These are phyloP conservation scores for Penstemon davidsonii DNA, from an alignment of 257 asterid species.

Conservation along the genomic window DNA sequence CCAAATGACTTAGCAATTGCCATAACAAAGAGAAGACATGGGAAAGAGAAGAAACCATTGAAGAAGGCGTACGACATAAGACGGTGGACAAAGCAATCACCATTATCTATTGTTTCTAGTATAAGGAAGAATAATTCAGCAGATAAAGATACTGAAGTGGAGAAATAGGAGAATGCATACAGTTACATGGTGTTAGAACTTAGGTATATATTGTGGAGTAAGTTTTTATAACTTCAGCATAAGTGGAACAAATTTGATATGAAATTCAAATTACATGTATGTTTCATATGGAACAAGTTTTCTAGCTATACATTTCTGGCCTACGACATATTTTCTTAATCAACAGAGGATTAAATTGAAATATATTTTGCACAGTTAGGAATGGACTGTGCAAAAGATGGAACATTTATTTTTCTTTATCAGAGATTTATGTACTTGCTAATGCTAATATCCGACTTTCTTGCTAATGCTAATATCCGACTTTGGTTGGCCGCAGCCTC, in stretches of 20 bases:
- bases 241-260: too few species aligned
- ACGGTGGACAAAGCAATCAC: constrained; percentile 73
- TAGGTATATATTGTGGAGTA: too few species aligned
- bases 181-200: too few species aligned
- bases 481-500: constrained; percentile 24
- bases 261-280: too few species aligned
- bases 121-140: constrained; percentile 46
- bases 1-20: constrained; percentile 96
- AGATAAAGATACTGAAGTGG: constrained; percentile 39
- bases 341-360: constrained; percentile 23
- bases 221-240: too few species aligned
- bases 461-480: constrained; percentile 7
- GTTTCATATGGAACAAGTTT: constrained; percentile 15
- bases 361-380: constrained; percentile 23
- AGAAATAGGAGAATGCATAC: constrained; percentile 24
- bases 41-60: constrained; percentile 54
- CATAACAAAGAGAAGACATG: constrained; percentile 56
- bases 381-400: constrained; percentile 21
- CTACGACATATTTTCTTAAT: constrained; percentile 24
- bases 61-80: constrained; percentile 55
- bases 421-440: constrained; percentile 27
- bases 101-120: constrained; percentile 49
- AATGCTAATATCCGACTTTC: constrained; percentile 10
- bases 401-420: constrained; percentile 32
- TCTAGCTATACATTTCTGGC: constrained; percentile 31